phyloP scores from a whole-genome alignment of 2,329 filamentous ascomycete genomes.

The Cadophora malorum region DNA sequence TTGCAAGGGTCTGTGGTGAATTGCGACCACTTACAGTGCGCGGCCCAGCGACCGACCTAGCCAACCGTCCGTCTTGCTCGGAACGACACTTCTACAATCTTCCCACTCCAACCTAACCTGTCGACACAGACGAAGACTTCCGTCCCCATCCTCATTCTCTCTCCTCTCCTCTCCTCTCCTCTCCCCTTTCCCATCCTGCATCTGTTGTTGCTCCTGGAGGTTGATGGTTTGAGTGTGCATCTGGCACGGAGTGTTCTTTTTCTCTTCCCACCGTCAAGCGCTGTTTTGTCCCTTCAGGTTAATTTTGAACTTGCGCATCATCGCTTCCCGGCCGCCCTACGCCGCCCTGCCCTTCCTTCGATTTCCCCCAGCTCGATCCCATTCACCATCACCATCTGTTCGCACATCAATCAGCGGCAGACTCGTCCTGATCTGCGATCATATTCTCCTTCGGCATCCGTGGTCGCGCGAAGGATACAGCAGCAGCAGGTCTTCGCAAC shows the following conservation, averaged over 20 bases:
- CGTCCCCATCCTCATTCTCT: conserved; percentile 13
- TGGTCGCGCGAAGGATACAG: conserved; percentile 27
- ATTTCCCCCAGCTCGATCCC: conserved; percentile 19
- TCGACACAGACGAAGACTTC: conserved; percentile 14
- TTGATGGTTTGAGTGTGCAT: conserved; percentile 41
- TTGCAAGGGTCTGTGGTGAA: conserved; percentile 9
- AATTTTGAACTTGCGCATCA: conserved; percentile 37
- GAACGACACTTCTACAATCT: conserved; percentile 19
- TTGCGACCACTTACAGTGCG: conserved; percentile 11
- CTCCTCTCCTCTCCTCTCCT: conserved; percentile 24
- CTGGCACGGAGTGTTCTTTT: conserved; percentile 34
- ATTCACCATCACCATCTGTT: conserved; percentile 16
- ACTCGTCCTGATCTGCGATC: conserved; percentile 28
- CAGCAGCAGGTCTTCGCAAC: conserved; percentile 28
- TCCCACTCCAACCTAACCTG: conserved; percentile 12
- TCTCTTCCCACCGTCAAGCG: conserved; percentile 36
- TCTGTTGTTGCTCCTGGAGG: conserved; percentile 27
- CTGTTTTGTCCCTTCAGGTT: conserved; percentile 20
- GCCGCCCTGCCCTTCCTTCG: conserved; percentile 21
- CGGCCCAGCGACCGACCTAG: not conserved
- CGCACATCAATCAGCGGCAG: conserved; percentile 18
- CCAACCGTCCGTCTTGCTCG: conserved; percentile 17
- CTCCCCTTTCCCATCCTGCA: conserved; percentile 17
- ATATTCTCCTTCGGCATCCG: conserved; percentile 25
- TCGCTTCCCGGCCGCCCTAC: conserved; percentile 34